Base-by-base conservation (phyloP, 495 filamentous ascomycete genomes). In the Daldinia grandis region DNA sequence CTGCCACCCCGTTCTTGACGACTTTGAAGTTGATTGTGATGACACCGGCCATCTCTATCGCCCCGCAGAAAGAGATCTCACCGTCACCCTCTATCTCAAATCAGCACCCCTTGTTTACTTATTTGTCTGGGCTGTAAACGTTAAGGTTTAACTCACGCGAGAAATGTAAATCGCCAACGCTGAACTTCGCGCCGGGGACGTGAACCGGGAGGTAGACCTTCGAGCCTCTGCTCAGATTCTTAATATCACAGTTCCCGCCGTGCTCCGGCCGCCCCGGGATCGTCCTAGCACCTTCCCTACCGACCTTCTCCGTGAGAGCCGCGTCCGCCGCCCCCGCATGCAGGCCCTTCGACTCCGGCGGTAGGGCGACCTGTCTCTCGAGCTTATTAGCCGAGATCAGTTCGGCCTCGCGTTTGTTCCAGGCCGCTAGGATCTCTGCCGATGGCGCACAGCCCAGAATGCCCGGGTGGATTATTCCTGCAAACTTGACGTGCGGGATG, bases 51-150 rank as follows among this genome's bases (percentile, higher is more conserved):
- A 98, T 98, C 77, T 98, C 95, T 66, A 98, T 98, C 9, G 94
- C 95, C 14, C 95, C 95, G 74, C 95, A 98, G 80, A 98, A 98
- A 0, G 90, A 93, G 57, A 98, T 97, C 78, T 98, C 95, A 4
- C 95, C 95, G 76, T 97, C 93, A 24, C 94, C 93, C 78, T 97
- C 87, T 82, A 24, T 60, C 49, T 51, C 31, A 30, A 9, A 17
- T 58, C 21, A 57, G 49, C 35, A 56, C 38, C 12, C 57, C n/a
- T n/a, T n/a, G n/a, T 42, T 3, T 5, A 28, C 25, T 55, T 24
- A 30, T 55, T 12, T 1, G 51, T 3, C 4, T 35, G 0, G 8
- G 0, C 2, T 3, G 1, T 2, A 33, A 31, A 19, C 37, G 38
- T 42, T 8, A 49, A 61, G 17, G 2, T 5, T 2, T 9, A 25